Evolutionary conservation across 139 green algal species (phyloP), one percentile per base, ranked within the genome.

Genomic region (Monoraphidium neglectum): DNA sequence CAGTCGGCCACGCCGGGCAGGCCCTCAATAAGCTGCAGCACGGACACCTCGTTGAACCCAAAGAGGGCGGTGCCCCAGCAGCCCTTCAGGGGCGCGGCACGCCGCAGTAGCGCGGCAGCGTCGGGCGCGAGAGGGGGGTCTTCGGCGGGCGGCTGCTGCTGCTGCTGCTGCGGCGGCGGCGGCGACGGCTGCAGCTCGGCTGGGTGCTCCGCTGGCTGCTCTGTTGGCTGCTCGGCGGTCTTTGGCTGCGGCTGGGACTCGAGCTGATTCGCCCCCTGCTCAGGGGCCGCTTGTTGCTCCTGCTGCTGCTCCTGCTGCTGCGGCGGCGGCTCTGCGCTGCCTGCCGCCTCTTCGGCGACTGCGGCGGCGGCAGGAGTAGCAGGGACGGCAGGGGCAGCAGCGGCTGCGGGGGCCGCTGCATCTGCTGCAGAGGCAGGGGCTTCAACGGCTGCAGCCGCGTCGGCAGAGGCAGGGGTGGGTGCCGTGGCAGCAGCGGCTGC

Each of bases 11-110:
- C 81, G 35, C 82, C 82, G 0, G 83, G 83, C 30, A 91, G 79
- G 4, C 70, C 87, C 79, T 94, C 87, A 0, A 93, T 47, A 6
- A 88, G 79, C 83, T 92, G 82, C 30, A 94, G 77, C 36, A 92
- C 87, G 0, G 33, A 46, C 3, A 76, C 28, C 57, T 93, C 87
- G 3, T 77, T 71, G 28, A 94, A 61, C 8, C 89, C 90, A 82
- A 88, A 93, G n/a, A 80, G 76, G 62, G 85, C 84, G 59, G 74
- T 46, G 37, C 87, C 90, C 90, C 89, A 93, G 8, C 69, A n/a
- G 37, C 70, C 72, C 18, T 40, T 66, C 24, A 94, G 56, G 3
- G 82, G 65, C 2, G 68, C 69, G 24, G 80, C 81, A 28, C 61
- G 57, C 1, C 75, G 32, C 63, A 92, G 87, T 69, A 89, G 68